phyloP scores from a whole-genome alignment of 2,329 filamentous ascomycete species.

The Zalaria obscura region DNA sequence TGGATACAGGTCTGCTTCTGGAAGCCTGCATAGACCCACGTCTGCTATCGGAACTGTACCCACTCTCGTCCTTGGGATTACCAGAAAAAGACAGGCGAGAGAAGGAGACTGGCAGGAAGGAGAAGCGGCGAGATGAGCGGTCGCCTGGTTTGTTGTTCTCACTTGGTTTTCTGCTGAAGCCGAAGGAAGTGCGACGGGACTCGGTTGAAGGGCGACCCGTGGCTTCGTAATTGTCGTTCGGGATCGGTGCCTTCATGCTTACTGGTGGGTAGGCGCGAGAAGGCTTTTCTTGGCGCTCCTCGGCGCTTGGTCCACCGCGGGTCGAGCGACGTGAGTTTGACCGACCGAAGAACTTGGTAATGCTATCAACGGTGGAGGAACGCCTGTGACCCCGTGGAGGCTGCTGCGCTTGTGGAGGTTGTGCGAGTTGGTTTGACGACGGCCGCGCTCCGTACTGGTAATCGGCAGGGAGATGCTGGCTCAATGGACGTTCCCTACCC shows the following conservation, averaged over 20 bases:
- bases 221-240: slow-evolving; percentile 38
- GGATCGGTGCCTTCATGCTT: slow-evolving; percentile 68
- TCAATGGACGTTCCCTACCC: slow-evolving; percentile 40
- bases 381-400: slow-evolving; percentile 46
- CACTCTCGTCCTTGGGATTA: slow-evolving; percentile 19
- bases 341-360: slow-evolving; percentile 75
- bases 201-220: slow-evolving; percentile 34
- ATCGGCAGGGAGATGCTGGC: slow-evolving; percentile 36
- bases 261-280: slow-evolving; percentile 71
- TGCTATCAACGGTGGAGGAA: slow-evolving; percentile 38
- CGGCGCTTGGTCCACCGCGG: slow-evolving; percentile 7
- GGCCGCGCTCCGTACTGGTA: slow-evolving; percentile 36
- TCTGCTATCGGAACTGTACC: slow-evolving; percentile 20
- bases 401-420: slow-evolving; percentile 48
- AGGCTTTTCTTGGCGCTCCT: slow-evolving; percentile 37
- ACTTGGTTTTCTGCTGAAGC: slow-evolving; percentile 32
- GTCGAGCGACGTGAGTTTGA: slow-evolving; percentile 25
- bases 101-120: slow-evolving; percentile 34
- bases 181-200: slow-evolving; percentile 34
- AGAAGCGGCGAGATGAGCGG: slow-evolving; percentile 33
- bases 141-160: slow-evolving; percentile 19
- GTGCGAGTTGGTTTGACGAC: slow-evolving; percentile 31
- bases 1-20: slow-evolving; percentile 18
- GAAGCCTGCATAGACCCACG: slow-evolving; percentile 16
- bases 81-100: slow-evolving; percentile 27